Conservation (phyloP, 2,329 filamentous ascomycete genomes). For the Pseudophaeomoniella oleicola region DNA sequence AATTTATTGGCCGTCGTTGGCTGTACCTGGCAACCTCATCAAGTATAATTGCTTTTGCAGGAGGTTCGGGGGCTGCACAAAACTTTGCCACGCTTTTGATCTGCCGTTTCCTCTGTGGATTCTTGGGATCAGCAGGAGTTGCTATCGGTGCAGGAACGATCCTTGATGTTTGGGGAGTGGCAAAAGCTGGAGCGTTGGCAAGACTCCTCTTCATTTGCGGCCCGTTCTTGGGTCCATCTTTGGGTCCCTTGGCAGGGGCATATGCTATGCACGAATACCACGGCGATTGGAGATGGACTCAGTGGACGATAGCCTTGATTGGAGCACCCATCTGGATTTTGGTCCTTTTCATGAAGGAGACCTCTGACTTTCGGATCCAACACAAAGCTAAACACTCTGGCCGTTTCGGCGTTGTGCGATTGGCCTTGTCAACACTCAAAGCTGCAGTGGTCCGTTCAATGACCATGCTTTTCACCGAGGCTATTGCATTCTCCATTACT, state of each 20-base stretch:
- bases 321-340: constrained; percentile 46
- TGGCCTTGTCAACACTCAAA: constrained; percentile 32
- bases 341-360: constrained; percentile 45
- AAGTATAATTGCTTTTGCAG: constrained; percentile 19
- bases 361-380: constrained; percentile 54
- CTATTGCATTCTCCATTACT: constrained; percentile 53
- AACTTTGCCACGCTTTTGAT: constrained; percentile 8
- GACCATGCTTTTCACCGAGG: constrained; percentile 51
- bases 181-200: constrained; percentile 42
- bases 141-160: constrained; percentile 14
- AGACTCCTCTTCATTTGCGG: constrained; percentile 42
- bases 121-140: constrained; percentile 12
- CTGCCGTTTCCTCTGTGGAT: constrained; percentile 14
- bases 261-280: constrained; percentile 1
- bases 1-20: constrained; percentile 19
- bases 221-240: constrained; percentile 52
- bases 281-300: constrained; percentile 60
- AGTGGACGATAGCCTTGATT: constrained; percentile 52
- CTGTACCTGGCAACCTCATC: constrained; percentile 21
- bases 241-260: constrained; percentile 15
- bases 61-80: constrained; percentile 10
- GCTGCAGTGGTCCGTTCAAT: constrained; percentile 38
- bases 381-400: no score
- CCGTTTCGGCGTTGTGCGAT: no score
- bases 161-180: constrained; percentile 17